Conservation (phyloP, 768 basidiomycete species). For the Pisolithus microcarpus region DNA sequence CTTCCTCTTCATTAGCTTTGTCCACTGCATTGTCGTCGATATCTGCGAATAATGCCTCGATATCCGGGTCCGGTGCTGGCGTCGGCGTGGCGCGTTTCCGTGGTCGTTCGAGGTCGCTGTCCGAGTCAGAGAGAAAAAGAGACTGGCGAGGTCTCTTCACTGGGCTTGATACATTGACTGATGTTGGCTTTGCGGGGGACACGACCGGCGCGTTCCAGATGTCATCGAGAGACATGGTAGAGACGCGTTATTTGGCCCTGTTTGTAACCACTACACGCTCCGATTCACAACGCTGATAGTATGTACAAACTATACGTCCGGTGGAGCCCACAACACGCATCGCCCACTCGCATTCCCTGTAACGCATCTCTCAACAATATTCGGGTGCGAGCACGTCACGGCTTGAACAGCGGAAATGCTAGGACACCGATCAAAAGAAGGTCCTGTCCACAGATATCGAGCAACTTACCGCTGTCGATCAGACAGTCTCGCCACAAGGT, state of each 20-base stretch:
- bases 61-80: slow-evolving; percentile 20
- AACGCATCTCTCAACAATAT: slow-evolving; percentile 61
- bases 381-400: slow-evolving; percentile 86
- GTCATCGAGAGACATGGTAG: slow-evolving; percentile 38
- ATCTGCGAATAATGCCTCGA: slow-evolving; percentile 40
- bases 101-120: slow-evolving; percentile 31
- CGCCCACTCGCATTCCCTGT: slow-evolving; percentile 76
- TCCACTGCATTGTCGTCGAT: slow-evolving; percentile 48
- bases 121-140: slow-evolving; percentile 57
- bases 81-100: slow-evolving; percentile 18
- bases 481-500: slow-evolving; percentile 55
- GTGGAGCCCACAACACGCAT: slow-evolving; percentile 72
- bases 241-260: slow-evolving; percentile 23
- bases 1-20: slow-evolving; percentile 36
- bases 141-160: slow-evolving; percentile 31
- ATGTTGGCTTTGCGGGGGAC: slow-evolving; percentile 12
- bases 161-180: slow-evolving; percentile 14
- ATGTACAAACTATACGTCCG: slow-evolving; percentile 10
- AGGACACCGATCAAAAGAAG: neutral
- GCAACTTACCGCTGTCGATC: slow-evolving; percentile 47
- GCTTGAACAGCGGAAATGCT: slow-evolving; percentile 82
- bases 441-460: neutral
- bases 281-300: neutral
- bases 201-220: slow-evolving; percentile 55
- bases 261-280: slow-evolving; percentile 11